Evolutionary conservation across 192 early-diverging fungal genomes (phyloP), one percentile per base, ranked within the genome.

Genomic region (Coemansia sp.): DNA sequence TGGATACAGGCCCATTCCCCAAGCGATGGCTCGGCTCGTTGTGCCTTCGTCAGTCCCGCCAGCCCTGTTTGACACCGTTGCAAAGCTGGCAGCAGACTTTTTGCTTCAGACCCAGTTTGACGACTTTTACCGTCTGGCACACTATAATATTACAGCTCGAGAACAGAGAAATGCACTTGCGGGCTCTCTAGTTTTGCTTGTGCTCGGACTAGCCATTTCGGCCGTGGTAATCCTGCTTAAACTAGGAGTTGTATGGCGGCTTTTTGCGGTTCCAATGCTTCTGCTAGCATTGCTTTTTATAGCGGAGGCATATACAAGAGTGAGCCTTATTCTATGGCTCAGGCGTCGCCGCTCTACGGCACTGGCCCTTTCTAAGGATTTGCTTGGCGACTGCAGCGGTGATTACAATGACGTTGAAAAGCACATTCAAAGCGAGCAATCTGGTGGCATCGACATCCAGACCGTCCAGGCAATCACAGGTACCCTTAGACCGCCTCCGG

Each of bases 31-130:
- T 27, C 47, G 53, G 13, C 64, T 71, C 4, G 55, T 76, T 9
- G 50, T 56, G 6, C 61, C 64, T 5, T 66, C 55, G 47, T 45
- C 58, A 6, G 51, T 70, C 1, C 74, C 74, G 13, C 74, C 74
- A 6, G 74, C 74, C 16, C 58, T 76, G 9, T 76, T 76, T 28
- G 74, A 76, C 2, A 70, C 74, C 2, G 56, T 35, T n/a, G 68
- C 74, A 42, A 70, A 64, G 22, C 16, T 76, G 24, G 60, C 67
- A 0, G 57, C 74, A 2, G 61, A 60, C 3, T 66, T 64, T 34
- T 27, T 70, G 29, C 46, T 71, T 4, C 62, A 61, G 13, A 5
- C 28, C 36, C 52, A 67, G 19, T 76, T 76, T 71, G 52, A 52
- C 3, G 57, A 64, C 6, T 76, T 76, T 28, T 60, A 53, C 28